These are phyloP conservation scores for Cryptosporidium ubiquitum DNA, from an alignment of 169 alveolate genomes.

Conservation along the genomic window DNA sequence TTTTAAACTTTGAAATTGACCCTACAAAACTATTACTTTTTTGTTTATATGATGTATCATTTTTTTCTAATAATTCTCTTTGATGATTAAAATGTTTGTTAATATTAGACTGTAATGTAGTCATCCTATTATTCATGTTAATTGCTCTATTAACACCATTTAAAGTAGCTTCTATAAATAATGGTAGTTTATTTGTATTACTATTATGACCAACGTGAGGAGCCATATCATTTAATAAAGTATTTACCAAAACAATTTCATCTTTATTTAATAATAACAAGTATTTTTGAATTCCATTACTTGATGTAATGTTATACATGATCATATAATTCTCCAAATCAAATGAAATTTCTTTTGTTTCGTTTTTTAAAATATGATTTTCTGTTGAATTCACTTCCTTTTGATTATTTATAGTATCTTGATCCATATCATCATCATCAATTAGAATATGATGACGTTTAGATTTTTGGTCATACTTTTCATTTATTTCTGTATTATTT, in stretches of 20 bases:
- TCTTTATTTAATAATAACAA: not conserved
- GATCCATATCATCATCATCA: not conserved
- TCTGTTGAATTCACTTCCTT: not conserved
- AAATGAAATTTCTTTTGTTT: not conserved
- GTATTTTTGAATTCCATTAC: conserved; percentile 1
- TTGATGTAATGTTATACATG: conserved; percentile 25
- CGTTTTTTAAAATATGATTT: not conserved
- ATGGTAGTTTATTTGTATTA: conserved; percentile 23
- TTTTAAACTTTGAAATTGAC: conserved; percentile 20
- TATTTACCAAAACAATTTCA: conserved; percentile 24
- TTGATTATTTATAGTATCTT: not conserved
- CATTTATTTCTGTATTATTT: not conserved
- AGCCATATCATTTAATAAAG: conserved; percentile 17
- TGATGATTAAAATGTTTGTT: conserved; percentile 1
- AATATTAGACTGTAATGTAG: not conserved
- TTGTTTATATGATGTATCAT: not conserved
- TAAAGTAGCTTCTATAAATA: conserved; percentile 38
- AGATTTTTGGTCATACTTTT: too few species aligned
- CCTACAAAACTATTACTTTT: conserved; percentile 12
- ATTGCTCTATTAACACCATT: not conserved
- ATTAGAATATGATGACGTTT: not conserved
- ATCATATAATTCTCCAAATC: not conserved
- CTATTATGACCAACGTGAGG: conserved; percentile 45
- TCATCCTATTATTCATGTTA: not conserved
- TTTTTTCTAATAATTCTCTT: not conserved